Percentiles rank a stretch among this genome's conserved stretches.
Conservation (phyloP, 225 moss, liverwort and hornwort genomes). For the Physcomitrellopsis africana region DNA sequence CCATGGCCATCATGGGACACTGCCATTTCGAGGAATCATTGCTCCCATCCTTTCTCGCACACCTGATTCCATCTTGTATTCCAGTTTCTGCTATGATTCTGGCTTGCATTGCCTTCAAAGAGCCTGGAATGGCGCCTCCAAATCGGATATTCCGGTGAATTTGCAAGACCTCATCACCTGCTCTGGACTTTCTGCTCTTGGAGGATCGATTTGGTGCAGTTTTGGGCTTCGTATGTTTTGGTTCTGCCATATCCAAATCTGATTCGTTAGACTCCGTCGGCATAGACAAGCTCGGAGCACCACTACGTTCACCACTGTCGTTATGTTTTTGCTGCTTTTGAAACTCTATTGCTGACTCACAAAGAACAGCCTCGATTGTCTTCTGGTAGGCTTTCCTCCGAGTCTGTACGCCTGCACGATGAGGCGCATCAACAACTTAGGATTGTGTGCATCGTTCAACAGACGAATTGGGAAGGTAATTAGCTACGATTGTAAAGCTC, state of each 20-base stretch:
- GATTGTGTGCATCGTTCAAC: too few relatives aligned
- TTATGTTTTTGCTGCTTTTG: neutral
- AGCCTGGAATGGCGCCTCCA: conserved; percentile 32
- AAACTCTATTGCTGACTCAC: conserved; percentile 29
- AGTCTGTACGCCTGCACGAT: conserved; percentile 20
- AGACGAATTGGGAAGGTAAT: too few relatives aligned
- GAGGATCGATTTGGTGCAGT: too few relatives aligned
- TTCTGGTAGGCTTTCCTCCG: conserved; percentile 30
- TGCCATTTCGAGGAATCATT: conserved; percentile 38
- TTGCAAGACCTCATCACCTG: neutral
- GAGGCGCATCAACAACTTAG: too few relatives aligned
- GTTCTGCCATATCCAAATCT: too few relatives aligned
- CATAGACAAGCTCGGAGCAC: conserved; percentile 1
- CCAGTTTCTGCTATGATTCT: conserved; percentile 42
- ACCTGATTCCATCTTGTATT: conserved; percentile 32
- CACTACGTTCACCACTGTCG: neutral
- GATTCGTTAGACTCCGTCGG: neutral
- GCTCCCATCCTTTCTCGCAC: conserved; percentile 32
- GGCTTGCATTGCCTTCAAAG: conserved; percentile 41
- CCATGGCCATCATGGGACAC: conserved; percentile 40
- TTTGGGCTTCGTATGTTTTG: too few relatives aligned
- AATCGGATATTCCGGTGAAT: conserved; percentile 9
- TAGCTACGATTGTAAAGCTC: too few relatives aligned
- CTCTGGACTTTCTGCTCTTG: conserved; percentile 23
- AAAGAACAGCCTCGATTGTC: conserved; percentile 26